Percentiles rank a stretch among this genome's conserved stretches.
Evolutionary conservation across 2,329 filamentous ascomycete species (phyloP).

Genomic region (Hymenotorrendiella dingleyae): DNA sequence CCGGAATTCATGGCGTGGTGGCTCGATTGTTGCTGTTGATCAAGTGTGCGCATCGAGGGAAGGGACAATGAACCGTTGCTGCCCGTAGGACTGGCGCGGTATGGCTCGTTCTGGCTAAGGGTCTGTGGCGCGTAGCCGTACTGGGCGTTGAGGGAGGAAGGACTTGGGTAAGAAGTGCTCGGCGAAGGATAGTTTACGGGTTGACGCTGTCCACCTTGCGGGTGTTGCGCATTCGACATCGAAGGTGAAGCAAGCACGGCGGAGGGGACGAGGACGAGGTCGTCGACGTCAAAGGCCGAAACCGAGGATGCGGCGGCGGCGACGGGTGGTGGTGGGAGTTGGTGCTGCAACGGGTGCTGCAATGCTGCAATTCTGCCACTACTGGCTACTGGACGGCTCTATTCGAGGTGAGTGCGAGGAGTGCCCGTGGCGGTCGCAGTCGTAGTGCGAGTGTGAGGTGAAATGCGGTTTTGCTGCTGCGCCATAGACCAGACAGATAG

Average conservation of each 20-base stretch:
- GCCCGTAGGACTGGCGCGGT: constrained; percentile 39
- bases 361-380: not conserved
- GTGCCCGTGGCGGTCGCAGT: not conserved
- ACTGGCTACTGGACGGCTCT: not conserved
- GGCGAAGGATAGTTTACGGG: constrained; percentile 15
- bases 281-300: not conserved
- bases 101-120: constrained; percentile 35
- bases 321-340: not conserved
- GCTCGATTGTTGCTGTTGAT: constrained; percentile 30
- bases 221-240: constrained; percentile 28
- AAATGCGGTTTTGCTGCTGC: not conserved
- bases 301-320: not conserved
- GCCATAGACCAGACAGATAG: no score
- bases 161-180: not conserved
- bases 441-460: not conserved
- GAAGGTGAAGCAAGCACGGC: constrained; percentile 28
- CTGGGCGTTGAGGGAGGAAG: constrained; percentile 36
- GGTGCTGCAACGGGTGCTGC: not conserved
- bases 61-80: constrained; percentile 41
- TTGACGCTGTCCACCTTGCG: constrained; percentile 20
- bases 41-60: constrained; percentile 44
- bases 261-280: constrained; percentile 14
- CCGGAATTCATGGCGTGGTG: constrained; percentile 44
- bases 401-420: no score
- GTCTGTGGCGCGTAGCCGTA: constrained; percentile 40